These are phyloP conservation scores for Pseudogymnoascus pannorum DNA, from an alignment of 2,329 filamentous ascomycete species.

Conservation along the genomic window DNA sequence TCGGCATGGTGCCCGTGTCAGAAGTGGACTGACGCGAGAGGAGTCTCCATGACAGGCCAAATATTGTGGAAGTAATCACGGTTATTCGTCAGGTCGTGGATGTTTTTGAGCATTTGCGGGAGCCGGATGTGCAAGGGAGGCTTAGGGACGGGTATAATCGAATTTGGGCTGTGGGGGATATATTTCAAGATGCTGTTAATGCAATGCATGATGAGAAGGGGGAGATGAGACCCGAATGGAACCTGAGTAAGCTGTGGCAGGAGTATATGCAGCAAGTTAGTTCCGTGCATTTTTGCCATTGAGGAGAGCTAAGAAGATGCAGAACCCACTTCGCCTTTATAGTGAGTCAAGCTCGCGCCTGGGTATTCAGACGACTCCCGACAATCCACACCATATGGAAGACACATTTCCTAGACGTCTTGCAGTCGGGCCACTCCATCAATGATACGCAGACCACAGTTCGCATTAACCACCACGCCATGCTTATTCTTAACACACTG, in stretches of 20 bases:
- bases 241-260: conserved; percentile 18
- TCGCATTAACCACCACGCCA: conserved; percentile 17
- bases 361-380: conserved; percentile 16
- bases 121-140: conserved; percentile 18
- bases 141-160: conserved; percentile 17
- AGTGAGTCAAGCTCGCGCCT: conserved; percentile 17
- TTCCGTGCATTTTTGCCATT: neutral
- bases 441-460: conserved; percentile 17
- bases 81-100: conserved; percentile 18
- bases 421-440: conserved; percentile 13
- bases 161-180: conserved; percentile 19
- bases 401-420: conserved; percentile 11
- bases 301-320: neutral
- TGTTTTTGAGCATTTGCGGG: conserved; percentile 18
- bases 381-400: conserved; percentile 19
- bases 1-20: conserved; percentile 17
- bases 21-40: conserved; percentile 19
- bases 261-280: conserved; percentile 17
- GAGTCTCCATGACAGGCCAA: conserved; percentile 17
- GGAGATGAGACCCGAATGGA: conserved; percentile 15
- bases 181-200: conserved; percentile 20
- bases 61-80: conserved; percentile 23
- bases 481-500: conserved; percentile 20
- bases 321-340: conserved; percentile 17
- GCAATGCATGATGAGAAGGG: conserved; percentile 12